These are phyloP conservation scores for Cystobasidium tubakii DNA, from an alignment of 768 basidiomycete genomes.

Conservation along the genomic window DNA sequence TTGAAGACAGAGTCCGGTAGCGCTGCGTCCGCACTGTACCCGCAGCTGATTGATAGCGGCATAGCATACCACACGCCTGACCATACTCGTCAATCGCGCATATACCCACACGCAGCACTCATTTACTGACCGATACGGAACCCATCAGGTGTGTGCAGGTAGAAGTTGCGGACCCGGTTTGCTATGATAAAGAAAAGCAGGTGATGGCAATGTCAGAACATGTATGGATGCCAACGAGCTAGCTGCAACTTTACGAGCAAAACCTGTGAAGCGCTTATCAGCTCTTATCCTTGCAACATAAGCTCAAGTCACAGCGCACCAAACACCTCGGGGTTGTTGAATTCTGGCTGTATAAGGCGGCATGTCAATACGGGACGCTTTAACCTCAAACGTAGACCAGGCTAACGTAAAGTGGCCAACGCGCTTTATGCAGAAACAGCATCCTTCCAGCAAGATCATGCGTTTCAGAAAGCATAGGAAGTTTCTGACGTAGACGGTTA, in stretches of 20 bases:
- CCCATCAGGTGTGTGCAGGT: conserved; percentile 9
- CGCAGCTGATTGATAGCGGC: not conserved
- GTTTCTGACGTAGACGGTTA: not conserved
- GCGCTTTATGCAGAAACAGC: conserved; percentile 9
- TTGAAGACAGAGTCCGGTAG: conserved; percentile 8
- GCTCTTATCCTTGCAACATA: not conserved
- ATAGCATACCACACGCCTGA: conserved; percentile 16
- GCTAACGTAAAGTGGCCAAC: conserved; percentile 20
- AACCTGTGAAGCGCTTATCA: conserved; percentile 9
- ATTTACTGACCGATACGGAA: conserved; percentile 1
- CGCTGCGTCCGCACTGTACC: not conserved
- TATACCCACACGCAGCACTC: no score
- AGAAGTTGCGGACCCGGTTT: conserved; percentile 17
- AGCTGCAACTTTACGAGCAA: not conserved
- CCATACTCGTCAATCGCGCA: not conserved
- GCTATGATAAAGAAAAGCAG: no score
- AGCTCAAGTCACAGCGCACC: not conserved
- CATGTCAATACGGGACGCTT: not conserved
- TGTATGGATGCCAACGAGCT: not conserved
- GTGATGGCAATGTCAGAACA: not conserved
- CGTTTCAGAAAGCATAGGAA: not conserved
- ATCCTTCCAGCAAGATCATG: not conserved
- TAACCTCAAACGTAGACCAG: not conserved
- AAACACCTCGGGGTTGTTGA: conserved; percentile 1
- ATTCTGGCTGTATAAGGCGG: conserved; percentile 18